phyloP scores from a whole-genome alignment of 163 green algal species.

The Trebouxia gelatinosa region DNA sequence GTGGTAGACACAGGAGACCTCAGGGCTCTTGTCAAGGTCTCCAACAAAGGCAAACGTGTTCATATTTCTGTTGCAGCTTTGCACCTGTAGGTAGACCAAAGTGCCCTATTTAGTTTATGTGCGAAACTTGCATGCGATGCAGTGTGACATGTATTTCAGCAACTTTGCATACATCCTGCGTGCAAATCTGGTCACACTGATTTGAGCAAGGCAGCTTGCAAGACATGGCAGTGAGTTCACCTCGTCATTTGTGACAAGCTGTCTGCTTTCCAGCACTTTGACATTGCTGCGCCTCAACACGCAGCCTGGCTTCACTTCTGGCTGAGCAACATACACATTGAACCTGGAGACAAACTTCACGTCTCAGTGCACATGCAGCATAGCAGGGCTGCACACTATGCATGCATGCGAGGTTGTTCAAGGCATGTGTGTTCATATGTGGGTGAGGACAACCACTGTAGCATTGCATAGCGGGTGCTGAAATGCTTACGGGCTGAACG shows the following conservation, averaged over 20 bases:
- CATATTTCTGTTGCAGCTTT: constrained; percentile 93
- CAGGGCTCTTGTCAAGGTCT: constrained; percentile 73
- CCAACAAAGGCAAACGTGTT: constrained; percentile 99
- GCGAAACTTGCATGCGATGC: neutral
- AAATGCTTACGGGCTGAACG: constrained; percentile 90
- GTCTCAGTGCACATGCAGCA: neutral
- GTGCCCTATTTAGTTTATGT: too few relatives aligned
- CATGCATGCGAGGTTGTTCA: neutral
- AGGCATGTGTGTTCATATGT: too few relatives aligned
- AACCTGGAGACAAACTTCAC: constrained; percentile 60
- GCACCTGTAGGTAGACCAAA: constrained; percentile 48
- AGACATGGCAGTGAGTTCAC: constrained; percentile 24
- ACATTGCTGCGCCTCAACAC: constrained; percentile 92
- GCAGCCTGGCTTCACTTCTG: constrained; percentile 97
- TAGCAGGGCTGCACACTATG: neutral
- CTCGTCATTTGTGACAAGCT: constrained; percentile 78
- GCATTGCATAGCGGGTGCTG: too few relatives aligned
- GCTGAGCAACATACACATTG: constrained; percentile 96
- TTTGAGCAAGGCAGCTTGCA: too few relatives aligned
- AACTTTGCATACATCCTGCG: too few relatives aligned
- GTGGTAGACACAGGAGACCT: constrained; percentile 97
- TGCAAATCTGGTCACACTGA: too few relatives aligned
- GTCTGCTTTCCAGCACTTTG: constrained; percentile 83
- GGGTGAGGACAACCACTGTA: too few relatives aligned
- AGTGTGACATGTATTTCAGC: neutral